These are phyloP conservation scores for Protomyces gravidus DNA, from an alignment of 1,139 yeast genomes.

Conservation along the genomic window DNA sequence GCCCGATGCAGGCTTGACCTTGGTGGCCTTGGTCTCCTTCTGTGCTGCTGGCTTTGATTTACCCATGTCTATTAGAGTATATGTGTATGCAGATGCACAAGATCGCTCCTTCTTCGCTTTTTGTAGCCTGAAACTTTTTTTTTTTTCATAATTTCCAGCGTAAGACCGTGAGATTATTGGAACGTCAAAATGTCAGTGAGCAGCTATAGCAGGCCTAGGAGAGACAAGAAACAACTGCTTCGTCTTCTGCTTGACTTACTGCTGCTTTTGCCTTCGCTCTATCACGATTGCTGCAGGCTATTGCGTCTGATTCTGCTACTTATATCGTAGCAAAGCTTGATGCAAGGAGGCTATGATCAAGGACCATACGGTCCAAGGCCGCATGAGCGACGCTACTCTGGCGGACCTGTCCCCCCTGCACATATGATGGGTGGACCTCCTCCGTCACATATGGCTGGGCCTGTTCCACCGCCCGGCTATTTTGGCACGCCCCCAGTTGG, in stretches of 20 bases:
- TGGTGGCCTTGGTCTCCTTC: slow-evolving; percentile 32
- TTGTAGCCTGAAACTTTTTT: background rate
- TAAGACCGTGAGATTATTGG: background rate
- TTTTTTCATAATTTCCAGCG: background rate
- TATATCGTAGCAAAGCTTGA: no score
- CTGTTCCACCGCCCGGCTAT: background rate
- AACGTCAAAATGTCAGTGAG: background rate
- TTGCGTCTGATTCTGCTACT: no score
- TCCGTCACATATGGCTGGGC: background rate
- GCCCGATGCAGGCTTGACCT: slow-evolving; percentile 34
- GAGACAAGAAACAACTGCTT: no score
- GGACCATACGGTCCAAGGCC: background rate
- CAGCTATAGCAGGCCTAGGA: no score
- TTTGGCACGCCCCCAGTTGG: background rate
- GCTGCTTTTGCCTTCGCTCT: background rate
- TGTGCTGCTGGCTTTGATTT: slow-evolving; percentile 25
- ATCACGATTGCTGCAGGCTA: no score
- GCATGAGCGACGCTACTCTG: background rate
- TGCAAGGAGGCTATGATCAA: slow-evolving; percentile 2
- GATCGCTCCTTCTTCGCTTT: no score
- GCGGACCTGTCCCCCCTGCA: background rate
- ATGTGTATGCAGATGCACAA: background rate
- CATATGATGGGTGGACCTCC: background rate
- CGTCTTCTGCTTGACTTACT: background rate
- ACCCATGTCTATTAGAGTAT: slow-evolving; percentile 8